Conservation (phyloP, 257 asterid species). For the Capsicum pubescens region DNA sequence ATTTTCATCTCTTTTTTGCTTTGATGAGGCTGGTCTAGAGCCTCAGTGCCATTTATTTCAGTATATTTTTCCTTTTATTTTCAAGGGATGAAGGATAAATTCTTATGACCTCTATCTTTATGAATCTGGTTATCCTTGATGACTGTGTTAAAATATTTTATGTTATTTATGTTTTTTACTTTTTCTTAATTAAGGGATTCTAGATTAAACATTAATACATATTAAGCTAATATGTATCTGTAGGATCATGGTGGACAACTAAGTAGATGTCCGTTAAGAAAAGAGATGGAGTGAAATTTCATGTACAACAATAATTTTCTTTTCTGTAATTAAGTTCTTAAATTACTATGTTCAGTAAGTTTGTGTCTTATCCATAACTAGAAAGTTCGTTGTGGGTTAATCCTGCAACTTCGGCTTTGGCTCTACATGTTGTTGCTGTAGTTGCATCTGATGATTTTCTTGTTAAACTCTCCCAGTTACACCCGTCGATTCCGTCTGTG, state of each 20-base stretch:
- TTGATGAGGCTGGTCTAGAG: conserved; percentile 96
- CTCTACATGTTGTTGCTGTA: background rate
- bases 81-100: background rate
- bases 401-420: background rate
- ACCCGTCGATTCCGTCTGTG: conserved; percentile 96
- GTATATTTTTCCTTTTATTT: background rate
- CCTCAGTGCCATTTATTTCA: conserved; percentile 20
- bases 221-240: background rate
- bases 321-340: conserved; percentile 6
- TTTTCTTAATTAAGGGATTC: background rate
- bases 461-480: conserved; percentile 59
- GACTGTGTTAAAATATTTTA: background rate
- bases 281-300: conserved; percentile 2
- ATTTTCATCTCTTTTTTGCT: conserved; percentile 74
- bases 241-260: background rate
- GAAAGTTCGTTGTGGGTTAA: background rate
- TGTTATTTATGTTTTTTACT: background rate
- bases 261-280: background rate
- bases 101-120: background rate
- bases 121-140: conserved; percentile 9
- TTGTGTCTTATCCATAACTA: background rate
- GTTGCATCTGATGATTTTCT: conserved; percentile 19
- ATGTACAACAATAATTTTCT: background rate
- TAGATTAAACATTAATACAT: background rate
- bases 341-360: conserved; percentile 1